Conservation (phyloP, 2,329 filamentous ascomycete genomes). For the Remersonia thermophila region DNA sequence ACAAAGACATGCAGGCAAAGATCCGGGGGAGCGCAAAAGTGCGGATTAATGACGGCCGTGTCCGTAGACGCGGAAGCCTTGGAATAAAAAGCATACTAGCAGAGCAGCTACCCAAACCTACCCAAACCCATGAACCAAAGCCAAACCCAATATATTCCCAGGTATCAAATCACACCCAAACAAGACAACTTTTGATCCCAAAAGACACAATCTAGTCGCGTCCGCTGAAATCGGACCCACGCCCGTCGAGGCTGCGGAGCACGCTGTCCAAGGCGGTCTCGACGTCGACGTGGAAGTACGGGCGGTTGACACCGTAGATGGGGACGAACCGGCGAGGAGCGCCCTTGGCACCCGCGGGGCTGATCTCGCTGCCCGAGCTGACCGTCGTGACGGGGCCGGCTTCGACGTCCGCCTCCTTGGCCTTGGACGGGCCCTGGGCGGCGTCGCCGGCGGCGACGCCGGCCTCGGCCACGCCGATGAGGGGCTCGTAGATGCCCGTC, state of each 20-base stretch:
- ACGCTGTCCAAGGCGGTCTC: constrained; percentile 29
- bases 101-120: too few relatives aligned
- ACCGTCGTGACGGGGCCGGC: too few relatives aligned
- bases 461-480: constrained; percentile 11
- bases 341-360: constrained; percentile 7
- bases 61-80: too few relatives aligned
- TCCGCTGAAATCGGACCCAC: constrained; percentile 1
- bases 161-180: too few relatives aligned
- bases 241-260: constrained; percentile 11
- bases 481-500: constrained; percentile 1
- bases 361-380: constrained; percentile 9
- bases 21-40: too few relatives aligned
- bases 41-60: too few relatives aligned
- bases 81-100: too few relatives aligned
- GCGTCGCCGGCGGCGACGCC: background rate
- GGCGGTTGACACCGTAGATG: constrained; percentile 30
- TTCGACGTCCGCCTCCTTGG: constrained; percentile 10
- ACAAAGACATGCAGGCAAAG: too few relatives aligned
- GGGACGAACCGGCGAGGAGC: constrained; percentile 15
- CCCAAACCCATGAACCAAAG: too few relatives aligned
- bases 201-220: too few relatives aligned
- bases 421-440: background rate
- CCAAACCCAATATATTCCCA: too few relatives aligned
- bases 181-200: too few relatives aligned
- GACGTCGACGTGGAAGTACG: constrained; percentile 37